phyloP scores from a whole-genome alignment of 1,139 yeast genomes.

The Yamadazyma jaroonii region DNA sequence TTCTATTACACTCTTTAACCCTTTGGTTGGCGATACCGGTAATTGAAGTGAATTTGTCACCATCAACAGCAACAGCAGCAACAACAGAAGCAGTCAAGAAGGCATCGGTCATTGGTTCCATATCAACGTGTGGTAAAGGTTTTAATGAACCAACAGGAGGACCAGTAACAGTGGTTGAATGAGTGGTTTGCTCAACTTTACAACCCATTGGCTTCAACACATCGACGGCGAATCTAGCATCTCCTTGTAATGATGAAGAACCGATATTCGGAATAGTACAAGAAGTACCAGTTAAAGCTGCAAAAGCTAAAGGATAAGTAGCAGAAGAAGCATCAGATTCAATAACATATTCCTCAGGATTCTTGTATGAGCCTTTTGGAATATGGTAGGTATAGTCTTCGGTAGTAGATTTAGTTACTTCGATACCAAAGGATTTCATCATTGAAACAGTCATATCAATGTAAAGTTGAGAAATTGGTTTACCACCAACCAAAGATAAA shows the following conservation, averaged over 20 bases:
- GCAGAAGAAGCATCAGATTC: conserved; percentile 99
- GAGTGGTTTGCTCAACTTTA: conserved; percentile 72
- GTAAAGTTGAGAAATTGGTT: conserved; percentile 93
- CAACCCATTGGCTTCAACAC: conserved; percentile 97
- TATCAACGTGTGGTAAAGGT: conserved; percentile 77
- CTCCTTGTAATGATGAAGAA: conserved; percentile 89
- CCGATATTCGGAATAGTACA: conserved; percentile 96
- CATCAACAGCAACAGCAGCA: conserved; percentile 78
- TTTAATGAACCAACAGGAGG: conserved; percentile 68
- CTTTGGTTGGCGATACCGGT: conserved; percentile 97
- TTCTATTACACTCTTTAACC: conserved; percentile 95
- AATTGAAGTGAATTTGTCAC: conserved; percentile 63
- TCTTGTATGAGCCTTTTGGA: conserved; percentile 76
- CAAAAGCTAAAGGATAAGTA: conserved; percentile 95
- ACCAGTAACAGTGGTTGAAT: conserved; percentile 90
- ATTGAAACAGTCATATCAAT: conserved; percentile 95
- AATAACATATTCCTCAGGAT: conserved; percentile 81
- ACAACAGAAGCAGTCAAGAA: conserved; percentile 95
- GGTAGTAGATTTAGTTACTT: conserved; percentile 66
- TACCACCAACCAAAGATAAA: conserved; percentile 87
- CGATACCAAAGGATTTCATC: conserved; percentile 89
- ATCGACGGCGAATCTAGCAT: conserved; percentile 93
- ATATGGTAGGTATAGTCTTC: conserved; percentile 85
- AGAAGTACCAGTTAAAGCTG: conserved; percentile 94
- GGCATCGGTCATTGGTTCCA: conserved; percentile 99